Base-by-base conservation (phyloP, 2,329 filamentous ascomycete species). In the Diaporthe vexans region DNA sequence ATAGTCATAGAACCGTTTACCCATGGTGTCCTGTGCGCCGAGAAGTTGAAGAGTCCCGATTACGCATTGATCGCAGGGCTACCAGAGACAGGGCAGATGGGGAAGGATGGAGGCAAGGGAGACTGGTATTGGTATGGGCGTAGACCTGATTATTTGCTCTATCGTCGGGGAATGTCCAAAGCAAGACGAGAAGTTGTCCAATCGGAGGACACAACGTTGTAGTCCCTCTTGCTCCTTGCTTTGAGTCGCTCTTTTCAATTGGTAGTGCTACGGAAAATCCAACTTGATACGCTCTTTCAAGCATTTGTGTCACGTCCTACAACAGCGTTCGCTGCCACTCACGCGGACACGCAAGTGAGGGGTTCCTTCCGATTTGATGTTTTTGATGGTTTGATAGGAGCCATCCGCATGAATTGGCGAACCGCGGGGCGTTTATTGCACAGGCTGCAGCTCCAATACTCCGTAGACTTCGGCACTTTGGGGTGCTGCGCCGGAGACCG, bases 161-260 rank as follows among this genome's bases (percentile, higher is more conserved):
- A 71, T 67, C 46, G 26, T 65, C 58, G 58, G 73, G 63, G 48
- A 67, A 71, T 52, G 72, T 46, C 61, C 71, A 65, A 65, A 74
- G 68, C 33, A 54, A 52, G 37, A 63, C 33, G 33, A 65, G n/a
- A 65, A 48, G 59, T 35, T 58, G 74, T 70, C 69, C 69, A 75
- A 56, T 52, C 65, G 40, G 57, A 72, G 54, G 67, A 29, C 43
- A 51, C 52, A 19, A 17, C 57, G 68, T 48, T 74, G 51, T 56
- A 40, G 10, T 56, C 51, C 59, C 52, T 75, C 61, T 69, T 69
- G 59, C 59, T 58, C 40, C 52, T 57, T 68, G 54, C 58, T 43
- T 73, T 52, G 43, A 73, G 73, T 71, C 73, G 54, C 70, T 76
- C 75, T 35, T 76, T 74, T 63, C 58, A 67, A 72, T 56, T 63